Evolutionary conservation across 257 asterid genomes (phyloP).

Genomic region (Solanum appendiculatum): DNA sequence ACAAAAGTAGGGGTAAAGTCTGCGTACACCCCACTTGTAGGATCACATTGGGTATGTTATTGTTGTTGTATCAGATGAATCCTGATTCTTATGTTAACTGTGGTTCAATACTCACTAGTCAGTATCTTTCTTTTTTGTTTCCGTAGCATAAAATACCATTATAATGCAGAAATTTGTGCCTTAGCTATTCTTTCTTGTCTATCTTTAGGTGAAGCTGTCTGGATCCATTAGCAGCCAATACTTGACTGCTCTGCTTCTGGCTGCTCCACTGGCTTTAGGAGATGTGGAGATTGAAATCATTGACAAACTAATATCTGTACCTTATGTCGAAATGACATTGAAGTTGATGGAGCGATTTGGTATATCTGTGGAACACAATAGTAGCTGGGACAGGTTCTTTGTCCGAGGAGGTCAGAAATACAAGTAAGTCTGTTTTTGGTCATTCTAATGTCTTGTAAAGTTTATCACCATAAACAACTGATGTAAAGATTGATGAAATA

Average conservation of each 20-base stretch:
- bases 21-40: too few species aligned
- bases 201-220: constrained; percentile 78
- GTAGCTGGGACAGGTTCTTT: constrained; percentile 77
- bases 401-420: constrained; percentile 78
- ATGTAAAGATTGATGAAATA: not conserved
- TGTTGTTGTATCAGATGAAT: not conserved
- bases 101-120: not conserved
- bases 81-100: not conserved
- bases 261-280: constrained; percentile 88
- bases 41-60: not conserved
- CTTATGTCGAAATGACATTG: constrained; percentile 94
- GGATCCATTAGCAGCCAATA: constrained; percentile 95
- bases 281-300: constrained; percentile 84
- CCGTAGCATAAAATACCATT: not conserved
- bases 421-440: constrained; percentile 44
- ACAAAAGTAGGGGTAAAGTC: too few species aligned
- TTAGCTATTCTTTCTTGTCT: not conserved
- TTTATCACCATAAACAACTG: not conserved
- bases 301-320: constrained; percentile 86
- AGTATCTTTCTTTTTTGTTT: not conserved
- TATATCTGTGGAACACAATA: constrained; percentile 71
- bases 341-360: constrained; percentile 97
- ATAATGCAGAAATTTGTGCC: not conserved
- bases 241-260: constrained; percentile 93
- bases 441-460: not conserved